Evolutionary conservation across 768 basidiomycete species (phyloP), one percentile per base, ranked within the genome.

Genomic region (Serendipita sp.): DNA sequence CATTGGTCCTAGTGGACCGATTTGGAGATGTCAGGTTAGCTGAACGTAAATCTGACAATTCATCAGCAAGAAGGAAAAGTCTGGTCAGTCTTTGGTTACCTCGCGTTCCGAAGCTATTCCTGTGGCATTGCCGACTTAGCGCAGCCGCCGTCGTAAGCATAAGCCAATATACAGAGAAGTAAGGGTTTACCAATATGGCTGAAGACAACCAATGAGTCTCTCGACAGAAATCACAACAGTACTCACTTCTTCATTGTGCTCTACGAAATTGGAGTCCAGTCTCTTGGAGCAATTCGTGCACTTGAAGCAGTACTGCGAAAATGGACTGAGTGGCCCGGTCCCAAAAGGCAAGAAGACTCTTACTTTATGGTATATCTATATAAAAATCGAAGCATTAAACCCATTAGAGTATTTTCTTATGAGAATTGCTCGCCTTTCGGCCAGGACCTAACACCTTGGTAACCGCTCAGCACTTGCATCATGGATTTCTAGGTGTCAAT

Each of bases 401-500:
- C 38, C 14, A 38, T 63, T 63, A n/a, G 30, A 53, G 28, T 3
- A 28, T 56, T 22, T 3, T 22, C 50, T 4, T 34, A 13, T 17
- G 38, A 38, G 14, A 38, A 38, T 65, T 43, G 66, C 80, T 68
- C 69, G 90, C 91, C 82, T 86, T 91, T 70, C 91, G 81, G 24
- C 87, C 91, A 61, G 91, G 91, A 20, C 91, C 91, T 77, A 93
- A 82, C 31, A 81, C 81, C 87, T 90, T 67, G 53, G 62, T 53
- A 60, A 43, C 41, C 53, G 31, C 31, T 33, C 20, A 20, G 44
- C 34, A 61, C 14, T 38, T 38, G 38, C 5, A 38, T 2, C 41
- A 66, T 14, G 11, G 20, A 38, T 16, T 7, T 38, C 58, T 61
- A 45, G 14, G 30, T 34, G 11, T 24, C 3, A 14, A 0, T 22